Base-by-base conservation (phyloP, 2,329 filamentous ascomycete species). In the Claviceps pazoutovae region DNA sequence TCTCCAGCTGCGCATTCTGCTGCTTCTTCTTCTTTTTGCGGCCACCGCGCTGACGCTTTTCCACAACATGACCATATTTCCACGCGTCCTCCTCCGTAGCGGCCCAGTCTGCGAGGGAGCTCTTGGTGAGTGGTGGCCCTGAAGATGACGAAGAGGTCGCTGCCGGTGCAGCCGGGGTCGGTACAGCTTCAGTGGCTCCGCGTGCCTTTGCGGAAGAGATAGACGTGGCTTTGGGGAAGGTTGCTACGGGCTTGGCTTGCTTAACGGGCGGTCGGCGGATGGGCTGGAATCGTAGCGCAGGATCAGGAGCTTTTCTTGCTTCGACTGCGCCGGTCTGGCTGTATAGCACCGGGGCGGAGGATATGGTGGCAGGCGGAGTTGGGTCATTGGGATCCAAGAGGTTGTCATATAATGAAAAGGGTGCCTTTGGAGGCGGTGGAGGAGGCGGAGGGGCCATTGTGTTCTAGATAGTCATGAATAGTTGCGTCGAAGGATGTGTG, bases 341-440 rank as follows among this genome's bases (percentile, higher is more conserved):
- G 68, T 89, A 90, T 51, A 83, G 75, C 49, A 90, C 80, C 0
- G 88, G 86, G 1, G 80, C 84, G 59, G 83, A 80, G 16, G 86
- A 88, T 59, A 91, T 87, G n/a, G 84, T 86, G n/a, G 75, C 70
- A 2, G 74, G 61, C 38, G 70, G 66, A 56, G 66, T 60, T 46
- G 59, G 73, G 68, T 70, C 66, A 56, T 70, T 67, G 19, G 79
- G 72, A 60, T 88, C 84, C 56, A 93, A 79, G 44, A 95, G 77
- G 65, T 94, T 87, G 51, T 87, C 89, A 65, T 95, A 95, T 5
- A 94, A 79, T 17, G 87, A 90, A 58, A 88, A 72, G 53, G 75
- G 75, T 52, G 71, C 68, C 46, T 66, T 63, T 13, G 68, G 67
- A 45, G 71, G 71, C 42, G 70, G 67, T 21, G 71, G 62, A 37